A percentile compares a stretch with the other conserved stretches of the same genome.
Conservation (phyloP, 257 asterid species). For the Solanum lycopersicoides region DNA sequence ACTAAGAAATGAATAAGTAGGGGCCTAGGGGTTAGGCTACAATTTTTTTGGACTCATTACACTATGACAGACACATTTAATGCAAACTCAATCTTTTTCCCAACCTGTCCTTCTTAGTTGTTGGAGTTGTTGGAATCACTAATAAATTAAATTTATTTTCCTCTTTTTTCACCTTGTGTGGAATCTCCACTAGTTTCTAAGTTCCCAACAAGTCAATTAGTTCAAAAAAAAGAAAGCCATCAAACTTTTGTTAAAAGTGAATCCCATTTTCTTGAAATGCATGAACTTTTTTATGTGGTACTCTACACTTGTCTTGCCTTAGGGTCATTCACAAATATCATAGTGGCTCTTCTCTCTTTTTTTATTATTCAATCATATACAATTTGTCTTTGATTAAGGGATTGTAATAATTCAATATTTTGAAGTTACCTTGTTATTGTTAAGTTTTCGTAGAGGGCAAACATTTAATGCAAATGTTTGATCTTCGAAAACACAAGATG, state of each 20-base stretch:
- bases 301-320: background rate
- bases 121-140: slow-evolving; percentile 6
- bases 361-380: background rate
- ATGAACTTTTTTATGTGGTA: background rate
- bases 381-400: background rate
- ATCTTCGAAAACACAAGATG: too few relatives aligned
- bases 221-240: background rate
- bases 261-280: background rate
- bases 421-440: background rate
- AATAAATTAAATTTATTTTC: background rate
- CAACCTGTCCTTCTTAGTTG: slow-evolving; percentile 30
- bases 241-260: slow-evolving; percentile 3
- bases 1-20: slow-evolving; percentile 17
- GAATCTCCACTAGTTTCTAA: background rate
- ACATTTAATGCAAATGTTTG: background rate
- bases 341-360: background rate
- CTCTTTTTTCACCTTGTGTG: background rate
- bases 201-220: slow-evolving; percentile 5
- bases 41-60: slow-evolving; percentile 25
- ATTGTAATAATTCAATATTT: background rate
- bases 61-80: slow-evolving; percentile 50
- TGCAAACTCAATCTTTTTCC: slow-evolving; percentile 32
- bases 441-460: background rate
- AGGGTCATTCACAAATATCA: background rate
- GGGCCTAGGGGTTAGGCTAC: background rate